phyloP scores from a whole-genome alignment of 768 basidiomycete species.

The Lentinula lateritia region DNA sequence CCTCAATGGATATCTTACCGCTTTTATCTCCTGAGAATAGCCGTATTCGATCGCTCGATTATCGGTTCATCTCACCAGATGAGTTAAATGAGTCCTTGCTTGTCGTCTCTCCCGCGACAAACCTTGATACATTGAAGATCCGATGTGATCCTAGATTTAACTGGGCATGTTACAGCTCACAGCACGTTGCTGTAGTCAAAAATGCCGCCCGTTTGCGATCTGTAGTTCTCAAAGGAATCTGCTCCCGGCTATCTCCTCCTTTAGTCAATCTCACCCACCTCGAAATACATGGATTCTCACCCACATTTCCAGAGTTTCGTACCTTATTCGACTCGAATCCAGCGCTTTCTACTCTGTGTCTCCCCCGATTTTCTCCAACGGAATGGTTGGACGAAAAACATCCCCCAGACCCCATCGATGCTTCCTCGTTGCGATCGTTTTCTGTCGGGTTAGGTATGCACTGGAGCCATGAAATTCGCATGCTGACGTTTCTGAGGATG shows the following conservation, averaged over 20 bases:
- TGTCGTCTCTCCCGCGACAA: not conserved
- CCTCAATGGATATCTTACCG: not conserved
- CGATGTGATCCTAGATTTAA: not conserved
- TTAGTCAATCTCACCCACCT: constrained; percentile 13
- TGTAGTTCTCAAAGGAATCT: constrained; percentile 14
- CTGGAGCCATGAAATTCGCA: constrained; percentile 11
- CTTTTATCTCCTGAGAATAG: not conserved
- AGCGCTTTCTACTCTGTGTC: constrained; percentile 6
- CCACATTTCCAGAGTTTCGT: constrained; percentile 11
- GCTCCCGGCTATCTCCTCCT: not conserved
- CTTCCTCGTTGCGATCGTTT: constrained; percentile 17
- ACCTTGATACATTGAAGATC: not conserved
- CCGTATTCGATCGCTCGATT: not conserved
- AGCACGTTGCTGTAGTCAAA: not conserved
- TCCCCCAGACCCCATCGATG: constrained; percentile 13
- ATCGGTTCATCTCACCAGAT: not conserved
- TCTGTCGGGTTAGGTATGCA: constrained; percentile 16
- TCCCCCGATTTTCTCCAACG: constrained; percentile 8
- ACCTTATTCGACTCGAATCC: constrained; percentile 14
- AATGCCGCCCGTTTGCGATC: constrained; percentile 5
- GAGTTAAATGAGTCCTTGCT: not conserved
- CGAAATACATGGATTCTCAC: constrained; percentile 13
- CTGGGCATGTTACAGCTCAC: not conserved
- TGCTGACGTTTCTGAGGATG: constrained; percentile 15
- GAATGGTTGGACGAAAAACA: not conserved